phyloP scores from a whole-genome alignment of 1,139 yeast genomes.

The Yamadazyma trypodendri region DNA sequence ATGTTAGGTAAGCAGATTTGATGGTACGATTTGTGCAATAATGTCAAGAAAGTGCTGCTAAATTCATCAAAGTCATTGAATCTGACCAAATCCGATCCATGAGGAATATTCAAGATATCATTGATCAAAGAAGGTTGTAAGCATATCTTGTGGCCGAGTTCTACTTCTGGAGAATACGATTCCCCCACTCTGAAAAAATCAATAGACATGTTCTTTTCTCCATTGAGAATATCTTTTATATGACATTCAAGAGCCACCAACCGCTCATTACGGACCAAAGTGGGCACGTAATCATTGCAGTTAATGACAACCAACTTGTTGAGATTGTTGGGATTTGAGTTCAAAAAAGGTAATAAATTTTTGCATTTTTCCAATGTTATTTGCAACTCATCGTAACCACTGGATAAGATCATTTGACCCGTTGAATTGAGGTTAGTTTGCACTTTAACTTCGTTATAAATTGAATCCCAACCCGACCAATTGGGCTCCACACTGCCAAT shows the following conservation, averaged over 20 bases:
- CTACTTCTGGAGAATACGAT: conserved; percentile 18
- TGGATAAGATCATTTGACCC: conserved; percentile 18
- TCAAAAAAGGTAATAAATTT: conserved; percentile 31
- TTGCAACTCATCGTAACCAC: conserved; percentile 23
- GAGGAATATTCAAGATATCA: conserved; percentile 17
- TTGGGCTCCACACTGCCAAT: conserved; percentile 50
- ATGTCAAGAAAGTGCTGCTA: conserved; percentile 14
- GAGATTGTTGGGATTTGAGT: conserved; percentile 17
- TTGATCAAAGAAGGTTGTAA: conserved; percentile 16
- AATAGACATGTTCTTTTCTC: conserved; percentile 21
- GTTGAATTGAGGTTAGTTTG: conserved; percentile 21
- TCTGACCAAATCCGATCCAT: conserved; percentile 22
- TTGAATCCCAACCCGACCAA: conserved; percentile 60
- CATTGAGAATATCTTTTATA: conserved; percentile 12
- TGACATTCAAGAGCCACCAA: conserved; percentile 11
- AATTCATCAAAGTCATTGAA: conserved; percentile 21
- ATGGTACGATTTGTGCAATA: conserved; percentile 17
- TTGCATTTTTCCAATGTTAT: conserved; percentile 30
- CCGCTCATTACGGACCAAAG: conserved; percentile 6
- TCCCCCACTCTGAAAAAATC: conserved; percentile 27
- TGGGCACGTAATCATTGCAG: conserved; percentile 17
- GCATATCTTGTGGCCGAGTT: conserved; percentile 17
- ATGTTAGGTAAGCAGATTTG: conserved; percentile 21
- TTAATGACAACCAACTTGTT: conserved; percentile 30
- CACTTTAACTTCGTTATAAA: conserved; percentile 42